Evolutionary conservation across 2,329 filamentous ascomycete species (phyloP), one percentile per base, ranked within the genome.

Genomic region (Onygena corvina): DNA sequence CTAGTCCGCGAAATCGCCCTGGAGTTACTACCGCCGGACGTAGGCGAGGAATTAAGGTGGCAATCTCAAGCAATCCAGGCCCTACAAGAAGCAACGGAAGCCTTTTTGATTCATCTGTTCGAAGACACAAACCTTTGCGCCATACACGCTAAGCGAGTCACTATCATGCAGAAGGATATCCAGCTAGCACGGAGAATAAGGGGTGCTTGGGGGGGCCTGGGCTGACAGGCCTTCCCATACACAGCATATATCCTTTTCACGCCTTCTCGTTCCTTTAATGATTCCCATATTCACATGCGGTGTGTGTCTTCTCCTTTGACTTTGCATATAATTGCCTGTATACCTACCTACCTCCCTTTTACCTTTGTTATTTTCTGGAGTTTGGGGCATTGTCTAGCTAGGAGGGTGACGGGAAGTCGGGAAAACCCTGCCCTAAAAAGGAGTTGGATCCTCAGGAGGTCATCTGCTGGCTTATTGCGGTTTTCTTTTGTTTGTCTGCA

Each of bases 81-180:
- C 9, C 76, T 96, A 2, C 90, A 96, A 69, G 90, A 96, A 73
- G 87, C 90, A 11, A 80, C 89, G n/a, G 90, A 96, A 71, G 90
- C 90, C 3, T 96, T 94, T 68, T 76, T 96, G 58, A 85, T 96
- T 52, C 89, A 94, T 63, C 74, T 96, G n/a, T 95, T 96, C 63
- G 89, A 95, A 66, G 87, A 94, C 68, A 86, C 86, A 56, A 95
- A 96, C 71, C 77, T 96, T 35, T 95, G 90, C 71, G 92, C 90
- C 54, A 89, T 96, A 59, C 90, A 96, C 69, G 92, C 90, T 54
- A 95, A 94, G 73, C 77, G 90, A 64, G 88, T 96, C 48, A 96
- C 90, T 33, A 94, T 95, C 60, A 90, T 94, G 86, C 88, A 92
- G 68, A 94, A 94, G 71, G 92, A 96, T 68, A 94, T 98, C 60